phyloP scores from a whole-genome alignment of 148 eudicot genomes.

The Rhododendron henanense region DNA sequence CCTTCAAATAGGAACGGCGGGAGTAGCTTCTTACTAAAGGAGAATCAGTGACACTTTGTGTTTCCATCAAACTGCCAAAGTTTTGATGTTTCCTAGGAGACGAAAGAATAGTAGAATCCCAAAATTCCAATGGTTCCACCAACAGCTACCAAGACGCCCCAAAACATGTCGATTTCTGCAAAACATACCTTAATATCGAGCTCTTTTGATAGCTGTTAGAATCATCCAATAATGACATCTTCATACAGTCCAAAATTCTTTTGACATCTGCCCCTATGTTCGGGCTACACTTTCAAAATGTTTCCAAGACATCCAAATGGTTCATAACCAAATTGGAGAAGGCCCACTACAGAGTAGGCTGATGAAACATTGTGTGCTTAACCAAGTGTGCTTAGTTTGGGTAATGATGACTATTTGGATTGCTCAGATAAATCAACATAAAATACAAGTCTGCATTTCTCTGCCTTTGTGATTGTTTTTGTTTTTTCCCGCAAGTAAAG shows the following conservation, averaged over 20 bases:
- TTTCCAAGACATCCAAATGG: background rate
- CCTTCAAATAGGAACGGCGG: too few relatives aligned
- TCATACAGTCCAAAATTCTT: background rate
- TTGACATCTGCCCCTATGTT: background rate
- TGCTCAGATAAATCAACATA: background rate
- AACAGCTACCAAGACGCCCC: background rate
- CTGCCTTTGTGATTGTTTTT: background rate
- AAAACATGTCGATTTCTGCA: background rate
- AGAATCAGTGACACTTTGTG: slow-evolving; percentile 5
- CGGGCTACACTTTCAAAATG: background rate
- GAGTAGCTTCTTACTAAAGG: background rate
- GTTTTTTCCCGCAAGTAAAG: background rate
- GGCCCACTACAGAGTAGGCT: background rate
- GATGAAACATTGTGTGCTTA: background rate
- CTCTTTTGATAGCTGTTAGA: background rate
- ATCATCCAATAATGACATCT: background rate
- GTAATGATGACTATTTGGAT: background rate
- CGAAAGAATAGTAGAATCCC: background rate
- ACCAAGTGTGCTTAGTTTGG: background rate
- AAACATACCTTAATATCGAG: background rate
- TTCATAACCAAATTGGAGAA: background rate
- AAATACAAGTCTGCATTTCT: background rate
- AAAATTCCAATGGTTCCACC: background rate
- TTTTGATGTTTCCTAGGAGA: background rate
- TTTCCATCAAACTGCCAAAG: background rate